phyloP scores from a whole-genome alignment of 345 rosid species.

The Eucalyptus shirleyi region DNA sequence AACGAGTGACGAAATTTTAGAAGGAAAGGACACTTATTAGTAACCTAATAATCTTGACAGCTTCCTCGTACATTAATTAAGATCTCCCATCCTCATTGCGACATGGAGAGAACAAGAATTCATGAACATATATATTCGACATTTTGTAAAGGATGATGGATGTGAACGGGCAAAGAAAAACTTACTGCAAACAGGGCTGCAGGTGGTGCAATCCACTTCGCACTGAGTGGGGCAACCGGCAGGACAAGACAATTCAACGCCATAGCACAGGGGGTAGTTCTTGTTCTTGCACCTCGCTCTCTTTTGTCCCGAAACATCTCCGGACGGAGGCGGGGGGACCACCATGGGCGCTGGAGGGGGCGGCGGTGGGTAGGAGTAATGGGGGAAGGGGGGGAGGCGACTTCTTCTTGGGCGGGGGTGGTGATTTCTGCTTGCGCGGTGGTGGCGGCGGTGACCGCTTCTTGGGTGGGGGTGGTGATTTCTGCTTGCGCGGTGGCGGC shows the following conservation, averaged over 20 bases:
- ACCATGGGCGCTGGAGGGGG: background rate
- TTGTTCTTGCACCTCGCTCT: constrained; percentile 19
- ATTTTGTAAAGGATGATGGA: background rate
- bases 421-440: background rate
- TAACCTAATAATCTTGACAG: background rate
- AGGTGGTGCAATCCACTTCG: constrained; percentile 38
- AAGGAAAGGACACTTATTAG: background rate
- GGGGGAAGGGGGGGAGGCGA: background rate
- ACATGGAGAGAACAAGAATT: background rate
- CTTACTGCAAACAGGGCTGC: constrained; percentile 48
- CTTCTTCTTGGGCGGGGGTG: background rate
- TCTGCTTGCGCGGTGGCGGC: background rate
- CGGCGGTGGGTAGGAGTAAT: background rate
- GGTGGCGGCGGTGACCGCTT: background rate
- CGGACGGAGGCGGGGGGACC: constrained; percentile 2
- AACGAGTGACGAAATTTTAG: background rate
- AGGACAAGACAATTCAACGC: constrained; percentile 22
- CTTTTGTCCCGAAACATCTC: constrained; percentile 6
- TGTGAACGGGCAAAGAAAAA: background rate
- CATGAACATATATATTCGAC: background rate
- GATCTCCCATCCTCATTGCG: background rate
- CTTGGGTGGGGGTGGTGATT: background rate
- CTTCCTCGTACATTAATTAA: background rate
- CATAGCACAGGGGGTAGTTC: constrained; percentile 26
- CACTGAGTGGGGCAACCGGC: constrained; percentile 32